Conservation (phyloP, 1,139 yeast genomes). For the Diutina sp. region DNA sequence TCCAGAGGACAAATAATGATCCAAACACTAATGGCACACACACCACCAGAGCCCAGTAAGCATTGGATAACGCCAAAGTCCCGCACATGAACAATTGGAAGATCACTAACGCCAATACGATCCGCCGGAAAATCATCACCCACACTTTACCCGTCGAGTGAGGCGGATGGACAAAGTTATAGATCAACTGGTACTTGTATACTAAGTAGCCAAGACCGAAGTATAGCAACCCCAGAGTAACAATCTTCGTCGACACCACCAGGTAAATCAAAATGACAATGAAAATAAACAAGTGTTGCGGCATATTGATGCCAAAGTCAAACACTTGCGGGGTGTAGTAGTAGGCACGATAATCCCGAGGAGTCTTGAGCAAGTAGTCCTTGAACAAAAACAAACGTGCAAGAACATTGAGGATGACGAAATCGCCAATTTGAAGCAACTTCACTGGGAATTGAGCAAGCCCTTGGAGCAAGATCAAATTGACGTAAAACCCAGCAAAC, state of each 20-base stretch:
- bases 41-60: constrained; percentile 18
- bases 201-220: constrained; percentile 51
- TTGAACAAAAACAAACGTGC: constrained; percentile 40
- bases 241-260: constrained; percentile 50
- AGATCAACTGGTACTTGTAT: constrained; percentile 51
- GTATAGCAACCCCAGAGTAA: constrained; percentile 52
- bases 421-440: constrained; percentile 55
- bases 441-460: constrained; percentile 76
- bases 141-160: constrained; percentile 63
- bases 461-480: constrained; percentile 72
- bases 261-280: constrained; percentile 52
- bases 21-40: constrained; percentile 65
- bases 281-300: constrained; percentile 51
- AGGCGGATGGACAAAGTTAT: constrained; percentile 57
- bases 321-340: constrained; percentile 51
- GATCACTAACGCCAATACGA: constrained; percentile 43
- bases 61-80: constrained; percentile 49
- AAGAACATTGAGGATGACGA: constrained; percentile 33
- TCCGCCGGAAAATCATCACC: constrained; percentile 52
- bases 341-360: constrained; percentile 35
- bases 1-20: constrained; percentile 60
- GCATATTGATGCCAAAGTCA: constrained; percentile 51
- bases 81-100: constrained; percentile 62
- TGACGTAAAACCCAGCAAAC: constrained; percentile 69
- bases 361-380: constrained; percentile 37